phyloP scores from a whole-genome alignment of 768 basidiomycete species.

The Naematelia aurantialba region DNA sequence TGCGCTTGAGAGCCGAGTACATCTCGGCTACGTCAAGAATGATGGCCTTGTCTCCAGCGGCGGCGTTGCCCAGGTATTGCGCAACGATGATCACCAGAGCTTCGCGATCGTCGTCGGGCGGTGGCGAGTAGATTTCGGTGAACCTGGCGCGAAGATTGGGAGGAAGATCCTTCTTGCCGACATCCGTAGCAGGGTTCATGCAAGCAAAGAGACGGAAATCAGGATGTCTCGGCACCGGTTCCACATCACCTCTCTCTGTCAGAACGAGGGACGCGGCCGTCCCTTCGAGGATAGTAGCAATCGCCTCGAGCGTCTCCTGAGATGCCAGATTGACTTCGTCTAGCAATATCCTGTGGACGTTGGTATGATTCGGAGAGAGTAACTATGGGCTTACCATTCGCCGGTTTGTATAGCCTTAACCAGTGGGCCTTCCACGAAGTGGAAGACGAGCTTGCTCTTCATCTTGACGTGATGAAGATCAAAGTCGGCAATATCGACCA shows the following conservation, averaged over 20 bases:
- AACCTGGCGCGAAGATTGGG: slow-evolving; percentile 84
- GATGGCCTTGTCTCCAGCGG: slow-evolving; percentile 77
- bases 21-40: slow-evolving; percentile 91
- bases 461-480: slow-evolving; percentile 79
- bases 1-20: slow-evolving; percentile 72
- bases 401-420: slow-evolving; percentile 81
- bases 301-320: slow-evolving; percentile 87
- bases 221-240: slow-evolving; percentile 83
- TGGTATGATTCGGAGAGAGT: neutral
- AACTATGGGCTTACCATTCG: slow-evolving; percentile 72
- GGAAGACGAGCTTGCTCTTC: slow-evolving; percentile 85
- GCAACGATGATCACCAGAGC: slow-evolving; percentile 79
- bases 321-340: slow-evolving; percentile 96
- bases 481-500: slow-evolving; percentile 68
- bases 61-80: slow-evolving; percentile 80
- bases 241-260: slow-evolving; percentile 86
- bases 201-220: slow-evolving; percentile 96
- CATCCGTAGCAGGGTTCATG: slow-evolving; percentile 99
- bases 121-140: slow-evolving; percentile 91
- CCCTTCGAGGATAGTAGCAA: slow-evolving; percentile 80
- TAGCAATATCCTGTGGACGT: slow-evolving; percentile 69
- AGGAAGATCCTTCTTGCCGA: slow-evolving; percentile 95
- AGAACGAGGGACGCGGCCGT: slow-evolving; percentile 83
- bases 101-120: slow-evolving; percentile 86
- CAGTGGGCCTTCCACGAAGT: slow-evolving; percentile 93